Evolutionary conservation across 768 basidiomycete genomes (phyloP).

Genomic region (Kwoniella heveanensis): DNA sequence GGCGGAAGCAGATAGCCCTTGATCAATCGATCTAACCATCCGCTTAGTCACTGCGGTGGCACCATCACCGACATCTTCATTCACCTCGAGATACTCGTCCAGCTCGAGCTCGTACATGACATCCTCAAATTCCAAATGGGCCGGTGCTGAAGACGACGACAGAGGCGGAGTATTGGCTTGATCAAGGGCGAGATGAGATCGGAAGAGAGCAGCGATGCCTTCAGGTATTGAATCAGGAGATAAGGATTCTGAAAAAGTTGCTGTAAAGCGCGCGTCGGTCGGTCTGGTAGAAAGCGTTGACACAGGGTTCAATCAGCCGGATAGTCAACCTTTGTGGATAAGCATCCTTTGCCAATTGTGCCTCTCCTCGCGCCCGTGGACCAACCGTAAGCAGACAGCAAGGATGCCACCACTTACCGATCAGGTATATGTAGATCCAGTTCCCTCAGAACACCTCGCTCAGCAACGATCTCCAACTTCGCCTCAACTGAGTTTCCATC

Average conservation of each 20-base stretch:
- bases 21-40: neutral
- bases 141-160: conserved; percentile 1
- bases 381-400: too few relatives aligned
- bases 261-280: conserved; percentile 9
- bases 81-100: conserved; percentile 16
- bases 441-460: conserved; percentile 9
- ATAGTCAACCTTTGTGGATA: too few relatives aligned
- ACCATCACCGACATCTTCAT: conserved; percentile 1
- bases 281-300: conserved; percentile 6
- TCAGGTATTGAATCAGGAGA: conserved; percentile 2
- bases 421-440: conserved; percentile 16
- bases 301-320: neutral
- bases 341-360: too few relatives aligned
- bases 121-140: conserved; percentile 5
- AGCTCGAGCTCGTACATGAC: conserved; percentile 13
- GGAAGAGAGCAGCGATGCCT: conserved; percentile 3
- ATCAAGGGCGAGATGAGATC: neutral
- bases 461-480: conserved; percentile 8
- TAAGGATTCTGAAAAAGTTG: neutral
- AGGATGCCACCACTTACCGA: too few relatives aligned
- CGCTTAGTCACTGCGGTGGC: neutral
- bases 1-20: conserved; percentile 5
- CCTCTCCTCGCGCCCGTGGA: too few relatives aligned
- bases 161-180: neutral
- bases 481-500: neutral